Conservation (phyloP, 2,329 filamentous ascomycete genomes). For the Beauveria sp. region DNA sequence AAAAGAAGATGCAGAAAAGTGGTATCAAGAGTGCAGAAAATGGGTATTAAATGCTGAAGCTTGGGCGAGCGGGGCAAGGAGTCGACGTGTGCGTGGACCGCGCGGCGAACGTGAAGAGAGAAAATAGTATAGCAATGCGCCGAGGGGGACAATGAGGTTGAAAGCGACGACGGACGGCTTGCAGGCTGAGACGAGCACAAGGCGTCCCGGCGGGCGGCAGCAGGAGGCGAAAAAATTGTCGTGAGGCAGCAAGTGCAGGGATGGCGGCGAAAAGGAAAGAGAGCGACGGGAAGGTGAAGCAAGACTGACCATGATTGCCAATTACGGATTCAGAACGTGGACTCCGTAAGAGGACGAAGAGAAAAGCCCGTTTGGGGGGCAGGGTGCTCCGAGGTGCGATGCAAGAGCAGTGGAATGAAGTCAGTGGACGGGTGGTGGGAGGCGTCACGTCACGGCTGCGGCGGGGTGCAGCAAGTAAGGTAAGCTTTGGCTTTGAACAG, state of each 20-base stretch:
- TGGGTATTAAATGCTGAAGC: slow-evolving; percentile 7
- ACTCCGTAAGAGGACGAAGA: slow-evolving; percentile 7
- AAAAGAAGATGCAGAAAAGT: slow-evolving; percentile 1
- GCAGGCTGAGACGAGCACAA: neutral
- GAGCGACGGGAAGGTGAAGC: neutral
- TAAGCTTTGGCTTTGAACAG: neutral
- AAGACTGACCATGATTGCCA: slow-evolving; percentile 9
- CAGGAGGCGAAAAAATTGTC: slow-evolving; percentile 6
- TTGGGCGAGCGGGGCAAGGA: slow-evolving; percentile 4
- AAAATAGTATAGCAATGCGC: neutral
- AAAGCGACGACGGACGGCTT: neutral
- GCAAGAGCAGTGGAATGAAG: slow-evolving; percentile 6
- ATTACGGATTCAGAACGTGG: slow-evolving; percentile 1
- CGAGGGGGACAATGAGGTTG: neutral
- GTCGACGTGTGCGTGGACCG: neutral
- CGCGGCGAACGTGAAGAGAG: neutral
- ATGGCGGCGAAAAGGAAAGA: neutral
- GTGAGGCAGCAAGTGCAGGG: slow-evolving; percentile 4
- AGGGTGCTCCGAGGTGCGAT: slow-evolving; percentile 7
- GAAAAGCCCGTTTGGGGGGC: slow-evolving; percentile 5
- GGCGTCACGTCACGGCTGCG: slow-evolving; percentile 10
- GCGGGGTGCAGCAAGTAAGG: slow-evolving; percentile 3
- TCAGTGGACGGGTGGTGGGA: slow-evolving; percentile 1
- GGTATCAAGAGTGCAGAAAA: neutral
- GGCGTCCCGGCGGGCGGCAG: slow-evolving; percentile 12